Evolutionary conservation across 345 rosid species (phyloP).

Genomic region (Clarkia xantiana): DNA sequence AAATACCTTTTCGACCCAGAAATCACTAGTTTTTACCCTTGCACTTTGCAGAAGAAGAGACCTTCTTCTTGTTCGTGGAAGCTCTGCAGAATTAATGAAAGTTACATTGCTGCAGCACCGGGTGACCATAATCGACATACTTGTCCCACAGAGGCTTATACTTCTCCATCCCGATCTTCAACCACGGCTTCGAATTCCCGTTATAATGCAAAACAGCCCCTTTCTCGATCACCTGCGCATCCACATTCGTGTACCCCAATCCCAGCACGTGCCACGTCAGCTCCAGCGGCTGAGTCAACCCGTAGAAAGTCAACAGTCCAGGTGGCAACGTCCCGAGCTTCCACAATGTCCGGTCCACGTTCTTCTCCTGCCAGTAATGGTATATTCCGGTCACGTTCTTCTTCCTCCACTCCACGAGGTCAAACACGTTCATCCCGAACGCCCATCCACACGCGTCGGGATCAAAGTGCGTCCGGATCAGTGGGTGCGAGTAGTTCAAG

Average conservation of each 20-base stretch:
- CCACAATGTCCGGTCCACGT: constrained; percentile 79
- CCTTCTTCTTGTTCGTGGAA: no score
- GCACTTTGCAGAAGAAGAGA: no score
- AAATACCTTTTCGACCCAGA: no score
- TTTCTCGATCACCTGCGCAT: constrained; percentile 47
- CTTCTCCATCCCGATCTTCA: constrained; percentile 92
- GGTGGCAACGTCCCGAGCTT: constrained; percentile 90
- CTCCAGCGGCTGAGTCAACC: constrained; percentile 68
- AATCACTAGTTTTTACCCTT: no score
- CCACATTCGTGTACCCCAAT: constrained; percentile 77
- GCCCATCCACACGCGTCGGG: constrained; percentile 99
- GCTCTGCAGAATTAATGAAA: constrained; percentile 37
- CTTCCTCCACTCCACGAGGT: constrained; percentile 78
- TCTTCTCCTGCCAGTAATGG: constrained; percentile 90
- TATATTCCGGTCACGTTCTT: constrained; percentile 81
- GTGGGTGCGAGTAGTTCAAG: constrained; percentile 79
- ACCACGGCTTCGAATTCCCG: constrained; percentile 91
- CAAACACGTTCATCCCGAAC: constrained; percentile 86
- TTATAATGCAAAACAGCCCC: constrained; percentile 94
- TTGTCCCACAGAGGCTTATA: constrained; percentile 93
- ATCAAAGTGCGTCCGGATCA: constrained; percentile 72
- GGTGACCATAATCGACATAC: constrained; percentile 65
- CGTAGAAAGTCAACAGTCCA: constrained; percentile 78
- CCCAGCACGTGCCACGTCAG: constrained; percentile 85
- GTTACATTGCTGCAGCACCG: constrained; percentile 74